Base-by-base conservation (phyloP, 2,329 filamentous ascomycete genomes). In the Fusarium sp. region DNA sequence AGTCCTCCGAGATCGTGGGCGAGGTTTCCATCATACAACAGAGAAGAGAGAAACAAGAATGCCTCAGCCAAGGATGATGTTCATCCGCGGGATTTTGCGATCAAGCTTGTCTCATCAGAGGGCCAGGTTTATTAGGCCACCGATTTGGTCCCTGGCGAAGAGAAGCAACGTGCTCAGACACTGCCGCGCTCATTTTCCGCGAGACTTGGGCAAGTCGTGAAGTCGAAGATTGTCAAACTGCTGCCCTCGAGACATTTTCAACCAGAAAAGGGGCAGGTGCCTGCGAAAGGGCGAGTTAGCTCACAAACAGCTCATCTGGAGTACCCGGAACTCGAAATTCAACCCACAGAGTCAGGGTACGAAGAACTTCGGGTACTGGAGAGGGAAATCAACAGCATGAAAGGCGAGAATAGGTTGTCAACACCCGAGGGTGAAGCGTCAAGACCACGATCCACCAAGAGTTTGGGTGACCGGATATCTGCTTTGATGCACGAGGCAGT, bases 1-100 rank as follows among this genome's bases (percentile, higher is more conserved):
- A 75, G 65, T 6, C 79, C 79, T 32, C 80, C 81, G 6, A 72
- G 70, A 15, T 79, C 82, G 9, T 84, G 83, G 83, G 74, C 82
- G 11, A 82, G 65, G 32, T 83, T 79, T 62, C 77, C 81, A 20
- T 82, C 82, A 4, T 75, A 80, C 35, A 80, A 74, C 5, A 76
- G 80, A 33, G 74, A 76, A 32, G 76, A 80, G 61, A 78, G 80
- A 40, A 80, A 76, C 27, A 77, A 68, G 37, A 57, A 69, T 37
- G 79, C 78, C 17, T 63, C 68, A 11, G 35, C 52, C 15, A 68
- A 63, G 27, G 81, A 83, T 40, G 63, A 66, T 1, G 73, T 82
- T n/a, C 75, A 63, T 3, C 52, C 75, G 1, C 76, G 72, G 56
- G 82, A 83, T 38, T 82, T 82, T 58, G 81, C 81, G 2, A 63